Conservation (phyloP, 805 yeast species). For the Grigorovia humatica region DNA sequence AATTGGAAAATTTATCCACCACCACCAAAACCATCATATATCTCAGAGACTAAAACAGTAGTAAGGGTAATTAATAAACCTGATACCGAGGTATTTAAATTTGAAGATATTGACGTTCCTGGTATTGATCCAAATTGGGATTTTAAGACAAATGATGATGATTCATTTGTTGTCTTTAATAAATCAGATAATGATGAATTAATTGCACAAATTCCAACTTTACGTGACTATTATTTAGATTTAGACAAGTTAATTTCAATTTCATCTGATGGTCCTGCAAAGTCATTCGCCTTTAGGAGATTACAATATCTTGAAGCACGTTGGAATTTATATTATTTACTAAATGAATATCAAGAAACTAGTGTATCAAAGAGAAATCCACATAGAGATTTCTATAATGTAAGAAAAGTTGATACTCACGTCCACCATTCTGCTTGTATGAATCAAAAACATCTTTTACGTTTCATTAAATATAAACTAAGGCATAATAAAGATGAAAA, state of each 20-base stretch:
- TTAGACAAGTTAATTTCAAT: slow-evolving; percentile 60
- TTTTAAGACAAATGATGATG: slow-evolving; percentile 46
- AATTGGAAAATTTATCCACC: slow-evolving; percentile 81
- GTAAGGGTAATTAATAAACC: slow-evolving; percentile 31
- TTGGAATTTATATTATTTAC: slow-evolving; percentile 81
- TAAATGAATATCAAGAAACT: slow-evolving; percentile 89
- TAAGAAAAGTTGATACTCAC: slow-evolving; percentile 56
- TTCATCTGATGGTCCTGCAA: slow-evolving; percentile 91
- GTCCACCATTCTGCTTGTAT: slow-evolving; percentile 98
- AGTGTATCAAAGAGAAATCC: slow-evolving; percentile 87
- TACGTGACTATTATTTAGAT: slow-evolving; percentile 79
- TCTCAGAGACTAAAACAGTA: slow-evolving; percentile 47
- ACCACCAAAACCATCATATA: slow-evolving; percentile 89
- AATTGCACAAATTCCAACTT: slow-evolving; percentile 60
- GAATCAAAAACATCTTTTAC: slow-evolving; percentile 93
- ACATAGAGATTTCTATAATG: slow-evolving; percentile 62
- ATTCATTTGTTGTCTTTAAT: slow-evolving; percentile 53
- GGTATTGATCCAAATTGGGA: slow-evolving; percentile 43
- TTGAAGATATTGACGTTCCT: slow-evolving; percentile 34
- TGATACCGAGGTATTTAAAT: slow-evolving; percentile 35
- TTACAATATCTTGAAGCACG: slow-evolving; percentile 91
- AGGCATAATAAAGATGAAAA: slow-evolving; percentile 78
- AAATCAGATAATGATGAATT: slow-evolving; percentile 28
- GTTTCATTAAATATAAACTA: slow-evolving; percentile 90
- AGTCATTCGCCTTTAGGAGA: slow-evolving; percentile 90